Base-by-base conservation (phyloP, 805 yeast species). In the Cyberlindnera samutprakarnensis region DNA sequence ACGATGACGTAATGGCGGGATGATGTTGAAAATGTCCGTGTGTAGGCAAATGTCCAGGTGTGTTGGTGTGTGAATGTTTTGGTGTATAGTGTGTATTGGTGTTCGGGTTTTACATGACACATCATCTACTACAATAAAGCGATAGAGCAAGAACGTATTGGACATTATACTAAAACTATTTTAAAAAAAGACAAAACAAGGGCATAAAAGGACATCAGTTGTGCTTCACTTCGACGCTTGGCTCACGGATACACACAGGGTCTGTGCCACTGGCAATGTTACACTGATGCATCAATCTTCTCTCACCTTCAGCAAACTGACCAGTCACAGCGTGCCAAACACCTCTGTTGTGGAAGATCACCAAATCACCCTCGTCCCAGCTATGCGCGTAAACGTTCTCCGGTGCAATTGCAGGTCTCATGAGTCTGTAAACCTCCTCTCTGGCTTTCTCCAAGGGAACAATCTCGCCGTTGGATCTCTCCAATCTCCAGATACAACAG, bases 261-360 rank as follows among this genome's bases (percentile, higher is more conserved):
- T 81, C 90, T 12, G 51, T 43, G 7, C 86, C 88, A 51, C 85
- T 73, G 14, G 95, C 94, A 54, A 86, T 82, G 61, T 86, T 86
- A 61, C 95, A 86, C 62, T 86, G 95, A 53, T 86, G 95, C 94
- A 86, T 85, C 51, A 86, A 65, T 57, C 95, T 72, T 48, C 72
- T 75, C 52, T 85, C 92, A 29, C 80, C 84, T 14, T 70, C 69
- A 14, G 72, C 77, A 59, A 86, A 79, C 57, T 85, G 94, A 32
- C 95, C 94, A 12, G 95, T 85, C 20, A 86, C 95, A 2, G 90
- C 75, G 54, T 86, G 95, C 81, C 90, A 82, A 9, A 86, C 88
- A 27, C 95, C 95, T 54, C 90, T 70, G 66, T 86, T 86, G 60
- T 68, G 85, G 66, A 86, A 86, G 35, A 86, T 77, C 22, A 84